These are phyloP conservation scores for Pleodorina starrii DNA, from an alignment of 139 green algal genomes.

Conservation along the genomic window DNA sequence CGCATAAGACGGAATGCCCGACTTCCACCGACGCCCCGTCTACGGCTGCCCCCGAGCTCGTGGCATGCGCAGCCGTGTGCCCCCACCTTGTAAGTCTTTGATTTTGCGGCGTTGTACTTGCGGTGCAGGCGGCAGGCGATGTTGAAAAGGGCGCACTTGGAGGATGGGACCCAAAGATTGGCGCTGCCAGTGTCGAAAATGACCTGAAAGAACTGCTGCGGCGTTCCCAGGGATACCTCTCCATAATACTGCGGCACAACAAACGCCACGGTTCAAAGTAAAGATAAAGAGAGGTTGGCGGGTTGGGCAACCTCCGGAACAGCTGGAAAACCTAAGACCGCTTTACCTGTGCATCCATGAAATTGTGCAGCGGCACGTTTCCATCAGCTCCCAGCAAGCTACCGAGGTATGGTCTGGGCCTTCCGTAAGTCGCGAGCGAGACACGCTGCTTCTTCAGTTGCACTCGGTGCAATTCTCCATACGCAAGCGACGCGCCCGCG, in stretches of 20 bases:
- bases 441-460: neutral
- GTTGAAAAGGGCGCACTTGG: conserved; percentile 89
- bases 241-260: conserved; percentile 93
- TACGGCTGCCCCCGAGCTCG: too few species aligned
- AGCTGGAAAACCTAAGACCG: neutral
- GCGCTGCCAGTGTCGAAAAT: conserved; percentile 95
- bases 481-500: neutral
- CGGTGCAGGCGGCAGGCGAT: conserved; percentile 94
- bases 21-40: too few species aligned
- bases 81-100: conserved; percentile 80
- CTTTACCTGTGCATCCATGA: conserved; percentile 81
- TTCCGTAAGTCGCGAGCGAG: neutral
- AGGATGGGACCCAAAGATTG: conserved; percentile 96
- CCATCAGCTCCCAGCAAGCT: neutral
- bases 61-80: too few species aligned
- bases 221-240: conserved; percentile 92
- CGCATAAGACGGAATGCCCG: too few species aligned
- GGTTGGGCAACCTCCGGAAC: neutral
- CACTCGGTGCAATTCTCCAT: neutral
- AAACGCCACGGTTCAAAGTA: too few species aligned
- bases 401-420: conserved; percentile 5
- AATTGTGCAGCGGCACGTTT: conserved; percentile 75
- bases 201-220: conserved; percentile 92
- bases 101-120: conserved; percentile 87
- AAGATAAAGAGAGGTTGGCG: too few species aligned